Conservation (phyloP, 2,329 filamentous ascomycete genomes). For the Bertia moriformis region DNA sequence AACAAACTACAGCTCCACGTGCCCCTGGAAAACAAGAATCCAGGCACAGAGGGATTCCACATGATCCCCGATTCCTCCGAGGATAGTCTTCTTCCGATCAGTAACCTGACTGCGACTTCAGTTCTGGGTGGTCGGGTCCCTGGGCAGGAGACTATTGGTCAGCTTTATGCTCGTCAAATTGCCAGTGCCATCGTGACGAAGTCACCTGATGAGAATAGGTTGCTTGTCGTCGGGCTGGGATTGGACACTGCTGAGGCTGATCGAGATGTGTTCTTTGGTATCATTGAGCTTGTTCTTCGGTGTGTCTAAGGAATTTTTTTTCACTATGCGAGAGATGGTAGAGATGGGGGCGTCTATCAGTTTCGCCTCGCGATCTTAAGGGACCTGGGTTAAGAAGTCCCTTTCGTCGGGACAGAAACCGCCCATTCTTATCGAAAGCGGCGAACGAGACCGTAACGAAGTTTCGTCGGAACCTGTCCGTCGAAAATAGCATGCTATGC, state of each 20-base stretch:
- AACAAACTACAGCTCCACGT: not conserved
- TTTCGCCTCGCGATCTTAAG: no score
- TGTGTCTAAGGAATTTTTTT: not conserved
- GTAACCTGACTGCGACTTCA: constrained; percentile 73
- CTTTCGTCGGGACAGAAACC: no score
- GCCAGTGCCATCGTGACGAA: constrained; percentile 64
- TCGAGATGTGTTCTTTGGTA: constrained; percentile 46
- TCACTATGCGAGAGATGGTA: no score
- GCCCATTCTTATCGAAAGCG: no score
- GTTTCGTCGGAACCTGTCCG: no score
- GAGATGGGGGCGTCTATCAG: no score
- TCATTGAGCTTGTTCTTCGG: constrained; percentile 38
- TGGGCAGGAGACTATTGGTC: constrained; percentile 68
- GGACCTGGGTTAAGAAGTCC: no score
- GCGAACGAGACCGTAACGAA: no score
- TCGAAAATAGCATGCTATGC: no score
- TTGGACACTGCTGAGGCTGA: constrained; percentile 31
- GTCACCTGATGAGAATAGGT: constrained; percentile 48
- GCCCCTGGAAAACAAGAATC: not conserved
- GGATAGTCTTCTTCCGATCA: constrained; percentile 44
- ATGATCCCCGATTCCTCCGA: not conserved
- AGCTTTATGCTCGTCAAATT: constrained; percentile 80
- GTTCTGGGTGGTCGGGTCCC: constrained; percentile 71
- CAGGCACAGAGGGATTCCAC: not conserved
- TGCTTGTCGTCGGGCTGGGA: constrained; percentile 46